These are phyloP conservation scores for Trichodelitschia bisporula DNA, from an alignment of 495 filamentous ascomycete species.

Conservation along the genomic window DNA sequence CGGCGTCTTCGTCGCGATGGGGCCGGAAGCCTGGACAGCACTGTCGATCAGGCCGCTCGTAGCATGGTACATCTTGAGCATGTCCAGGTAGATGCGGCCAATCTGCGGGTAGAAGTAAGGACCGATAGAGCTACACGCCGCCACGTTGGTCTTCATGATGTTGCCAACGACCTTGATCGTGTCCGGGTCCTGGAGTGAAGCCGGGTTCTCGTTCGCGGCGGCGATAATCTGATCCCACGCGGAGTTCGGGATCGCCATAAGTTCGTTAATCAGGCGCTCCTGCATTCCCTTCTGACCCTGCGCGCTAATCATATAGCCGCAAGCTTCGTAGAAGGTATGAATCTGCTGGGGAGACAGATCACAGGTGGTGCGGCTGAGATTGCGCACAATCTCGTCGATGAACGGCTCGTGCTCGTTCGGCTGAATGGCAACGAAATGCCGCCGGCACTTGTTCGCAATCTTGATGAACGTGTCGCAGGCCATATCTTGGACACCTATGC, in stretches of 20 bases:
- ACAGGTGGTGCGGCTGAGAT: slow-evolving; percentile 78
- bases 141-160: slow-evolving; percentile 99
- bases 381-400: slow-evolving; percentile 95
- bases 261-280: slow-evolving; percentile 68
- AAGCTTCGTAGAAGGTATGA: slow-evolving; percentile 97
- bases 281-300: slow-evolving; percentile 83
- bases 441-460: slow-evolving; percentile 91
- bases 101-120: slow-evolving; percentile 98
- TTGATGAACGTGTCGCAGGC: slow-evolving; percentile 99
- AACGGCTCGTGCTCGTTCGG: slow-evolving; percentile 88
- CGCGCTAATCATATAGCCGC: slow-evolving; percentile 95
- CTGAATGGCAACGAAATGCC: slow-evolving; percentile 90
- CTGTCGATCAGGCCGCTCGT: slow-evolving; percentile 91
- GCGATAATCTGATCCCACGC: slow-evolving; percentile 92
- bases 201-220: slow-evolving; percentile 54
- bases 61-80: slow-evolving; percentile 95
- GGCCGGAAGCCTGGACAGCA: slow-evolving; percentile 60
- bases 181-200: slow-evolving; percentile 66
- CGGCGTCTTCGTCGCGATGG: slow-evolving; percentile 92
- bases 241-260: slow-evolving; percentile 80
- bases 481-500: slow-evolving; percentile 88
- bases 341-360: slow-evolving; percentile 92
- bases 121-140: slow-evolving; percentile 85
- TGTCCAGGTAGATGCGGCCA: slow-evolving; percentile 89
- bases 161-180: slow-evolving; percentile 97